Conservation (phyloP, 1,284 basidiomycete species). For the Sutorius eximius region DNA sequence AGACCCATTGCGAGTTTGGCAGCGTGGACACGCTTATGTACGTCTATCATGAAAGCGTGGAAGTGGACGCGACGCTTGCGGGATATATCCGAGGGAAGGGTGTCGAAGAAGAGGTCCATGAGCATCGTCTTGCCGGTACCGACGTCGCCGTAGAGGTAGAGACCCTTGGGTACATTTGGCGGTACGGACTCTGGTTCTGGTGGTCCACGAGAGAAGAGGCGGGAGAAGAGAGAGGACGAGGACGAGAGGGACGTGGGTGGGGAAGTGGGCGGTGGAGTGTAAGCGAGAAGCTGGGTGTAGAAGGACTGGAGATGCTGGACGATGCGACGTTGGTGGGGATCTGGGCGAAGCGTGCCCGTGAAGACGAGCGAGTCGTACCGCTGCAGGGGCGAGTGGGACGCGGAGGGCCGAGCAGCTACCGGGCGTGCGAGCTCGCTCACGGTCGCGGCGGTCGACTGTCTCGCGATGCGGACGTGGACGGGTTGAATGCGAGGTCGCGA, state of each 20-base stretch:
- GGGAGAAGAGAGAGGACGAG: constrained; percentile 44
- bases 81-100: constrained; percentile 75
- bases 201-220: constrained; percentile 55
- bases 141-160: constrained; percentile 98
- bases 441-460: constrained; percentile 16
- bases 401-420: neutral
- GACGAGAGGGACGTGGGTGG: constrained; percentile 4
- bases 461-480: neutral
- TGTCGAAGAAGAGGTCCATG: constrained; percentile 97
- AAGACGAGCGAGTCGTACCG: constrained; percentile 79
- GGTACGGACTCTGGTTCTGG: constrained; percentile 44
- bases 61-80: constrained; percentile 92
- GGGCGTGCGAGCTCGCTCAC: neutral
- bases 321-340: constrained; percentile 84
- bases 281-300: constrained; percentile 71
- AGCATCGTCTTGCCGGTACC: constrained; percentile 99
- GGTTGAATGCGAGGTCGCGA: neutral
- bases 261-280: constrained; percentile 66
- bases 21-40: constrained; percentile 89
- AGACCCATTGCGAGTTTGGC: constrained; percentile 70
- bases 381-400: constrained; percentile 48
- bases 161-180: constrained; percentile 72
- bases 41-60: constrained; percentile 98
- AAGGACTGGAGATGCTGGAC: constrained; percentile 80
- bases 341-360: constrained; percentile 70